These are phyloP conservation scores for Aspergillus neotritici DNA, from an alignment of 2,329 filamentous ascomycete species.

Conservation along the genomic window DNA sequence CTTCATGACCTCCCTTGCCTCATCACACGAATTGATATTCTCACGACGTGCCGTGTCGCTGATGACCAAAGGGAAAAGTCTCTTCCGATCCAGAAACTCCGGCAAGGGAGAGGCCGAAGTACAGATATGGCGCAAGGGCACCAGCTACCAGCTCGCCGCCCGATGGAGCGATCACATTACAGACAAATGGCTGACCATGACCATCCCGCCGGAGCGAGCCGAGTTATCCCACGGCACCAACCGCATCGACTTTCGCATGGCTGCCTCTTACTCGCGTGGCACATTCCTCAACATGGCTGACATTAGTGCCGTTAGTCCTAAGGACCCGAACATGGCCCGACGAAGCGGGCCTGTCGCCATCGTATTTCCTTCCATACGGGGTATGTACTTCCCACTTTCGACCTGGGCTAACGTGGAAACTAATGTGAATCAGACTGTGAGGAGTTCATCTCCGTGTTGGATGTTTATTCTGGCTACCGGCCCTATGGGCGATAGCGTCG, in stretches of 20 bases:
- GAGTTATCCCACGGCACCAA: conserved; percentile 18
- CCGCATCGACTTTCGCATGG: conserved; percentile 16
- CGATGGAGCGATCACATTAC: conserved; percentile 24
- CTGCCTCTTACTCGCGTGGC: conserved; percentile 18
- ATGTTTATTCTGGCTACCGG: not conserved
- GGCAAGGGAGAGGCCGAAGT: conserved; percentile 24
- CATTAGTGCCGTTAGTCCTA: conserved; percentile 22
- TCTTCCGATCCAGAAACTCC: conserved; percentile 20
- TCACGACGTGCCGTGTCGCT: conserved; percentile 23
- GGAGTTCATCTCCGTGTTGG: conserved; percentile 15
- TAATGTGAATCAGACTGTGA: conserved; percentile 11
- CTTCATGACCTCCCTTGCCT: conserved; percentile 26
- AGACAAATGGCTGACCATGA: conserved; percentile 27
- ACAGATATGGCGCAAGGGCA: conserved; percentile 26
- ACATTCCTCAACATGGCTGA: conserved; percentile 25
- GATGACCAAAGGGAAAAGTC: conserved; percentile 19
- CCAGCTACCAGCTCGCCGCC: conserved; percentile 18
- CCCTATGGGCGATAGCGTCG: too few relatives aligned
- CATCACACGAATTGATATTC: conserved; percentile 23
- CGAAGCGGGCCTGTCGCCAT: conserved; percentile 22
- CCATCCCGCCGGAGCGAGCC: conserved; percentile 12
- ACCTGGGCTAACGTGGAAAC: not conserved
- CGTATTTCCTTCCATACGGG: conserved; percentile 19
- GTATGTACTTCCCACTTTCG: conserved; percentile 9
- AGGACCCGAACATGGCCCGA: conserved; percentile 11